Evolutionary conservation across 768 basidiomycete genomes (phyloP), one percentile per base, ranked within the genome.

Genomic region (Russula earlei): DNA sequence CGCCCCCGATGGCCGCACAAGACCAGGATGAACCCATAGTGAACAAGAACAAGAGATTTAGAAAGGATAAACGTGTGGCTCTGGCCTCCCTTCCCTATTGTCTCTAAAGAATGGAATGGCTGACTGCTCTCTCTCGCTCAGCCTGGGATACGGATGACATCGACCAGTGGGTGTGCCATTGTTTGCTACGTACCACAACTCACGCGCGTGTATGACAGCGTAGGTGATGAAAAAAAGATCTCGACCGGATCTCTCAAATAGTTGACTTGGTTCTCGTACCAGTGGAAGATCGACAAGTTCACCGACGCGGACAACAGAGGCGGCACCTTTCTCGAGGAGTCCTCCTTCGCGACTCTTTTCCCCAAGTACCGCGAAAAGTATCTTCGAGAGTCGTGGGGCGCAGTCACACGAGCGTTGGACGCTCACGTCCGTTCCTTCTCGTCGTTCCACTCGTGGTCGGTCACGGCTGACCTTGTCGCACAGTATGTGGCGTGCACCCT

Each of bases 71-170:
- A 72, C 94, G 94, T 95, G 66, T 67, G 91, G 72, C 9, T 56
- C 34, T 40, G 19, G 17, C 40, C 46, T 42, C n/a, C 14, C 27
- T 25, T 52, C 9, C 46, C 27, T 49, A 48, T 67, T 60, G 47
- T 54, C 31, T 57, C 50, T 65, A 50, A 63, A 29, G 53, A 62
- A n/a, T n/a, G n/a, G n/a, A n/a, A n/a, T 43, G 38, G 36, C 53
- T 55, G 17, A 60, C 15, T n/a, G 19, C 24, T 42, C 2, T 29
- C 31, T 36, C 15, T 31, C 11, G 1, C 27, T 29, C 59, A 97
- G 95, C 94, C 66, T 98, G 95, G 95, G 95, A 98, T 67, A 97
- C 94, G 42, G 94, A 97, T 69, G 95, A 96, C 64, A 92, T 97
- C 71, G 90, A 97, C 77, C 94, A 96, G 92, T 95, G 68, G 83